Percentiles rank a stretch among this genome's conserved stretches.
phyloP scores from a whole-genome alignment of 1,284 basidiomycete genomes.

The Sanghuangporus sanghuang region DNA sequence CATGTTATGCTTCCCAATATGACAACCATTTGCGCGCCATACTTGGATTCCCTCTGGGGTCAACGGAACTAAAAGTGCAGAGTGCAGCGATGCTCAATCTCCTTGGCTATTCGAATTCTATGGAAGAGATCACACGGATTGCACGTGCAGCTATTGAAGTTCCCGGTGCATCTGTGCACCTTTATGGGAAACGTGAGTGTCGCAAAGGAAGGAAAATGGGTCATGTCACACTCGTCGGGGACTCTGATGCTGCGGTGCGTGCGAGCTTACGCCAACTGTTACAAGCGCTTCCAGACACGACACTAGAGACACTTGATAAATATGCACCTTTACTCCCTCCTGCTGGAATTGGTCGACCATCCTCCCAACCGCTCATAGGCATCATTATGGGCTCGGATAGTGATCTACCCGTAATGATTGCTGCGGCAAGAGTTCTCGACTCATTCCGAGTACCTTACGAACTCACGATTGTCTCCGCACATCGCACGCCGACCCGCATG shows the following conservation, averaged over 20 bases:
- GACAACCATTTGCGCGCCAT: conserved; percentile 98
- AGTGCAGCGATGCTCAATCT: conserved; percentile 94
- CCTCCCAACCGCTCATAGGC: conserved; percentile 78
- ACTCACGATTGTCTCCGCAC: conserved; percentile 93
- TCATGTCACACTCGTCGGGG: conserved; percentile 88
- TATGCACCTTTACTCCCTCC: conserved; percentile 47
- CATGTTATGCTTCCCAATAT: conserved; percentile 94
- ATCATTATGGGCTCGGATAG: conserved; percentile 99
- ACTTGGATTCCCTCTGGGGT: conserved; percentile 85
- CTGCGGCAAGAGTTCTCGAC: conserved; percentile 83
- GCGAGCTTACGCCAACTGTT: conserved; percentile 69
- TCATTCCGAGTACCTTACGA: conserved; percentile 86
- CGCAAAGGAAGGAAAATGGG: conserved; percentile 97
- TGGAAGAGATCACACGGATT: conserved; percentile 56
- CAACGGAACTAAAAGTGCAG: conserved; percentile 83
- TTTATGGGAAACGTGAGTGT: conserved; percentile 92
- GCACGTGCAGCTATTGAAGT: conserved; percentile 53
- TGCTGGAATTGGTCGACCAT: conserved; percentile 49
- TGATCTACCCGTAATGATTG: conserved; percentile 91
- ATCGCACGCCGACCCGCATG: conserved; percentile 89
- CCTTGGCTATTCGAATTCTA: conserved; percentile 70
- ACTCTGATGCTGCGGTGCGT: conserved; percentile 75
- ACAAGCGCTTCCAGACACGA: conserved; percentile 49
- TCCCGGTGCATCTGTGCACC: conserved; percentile 80
- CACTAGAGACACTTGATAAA: conserved; percentile 44